Evolutionary conservation across 768 basidiomycete genomes (phyloP), one percentile per base, ranked within the genome.

Genomic region (Amanita subjunquillea): DNA sequence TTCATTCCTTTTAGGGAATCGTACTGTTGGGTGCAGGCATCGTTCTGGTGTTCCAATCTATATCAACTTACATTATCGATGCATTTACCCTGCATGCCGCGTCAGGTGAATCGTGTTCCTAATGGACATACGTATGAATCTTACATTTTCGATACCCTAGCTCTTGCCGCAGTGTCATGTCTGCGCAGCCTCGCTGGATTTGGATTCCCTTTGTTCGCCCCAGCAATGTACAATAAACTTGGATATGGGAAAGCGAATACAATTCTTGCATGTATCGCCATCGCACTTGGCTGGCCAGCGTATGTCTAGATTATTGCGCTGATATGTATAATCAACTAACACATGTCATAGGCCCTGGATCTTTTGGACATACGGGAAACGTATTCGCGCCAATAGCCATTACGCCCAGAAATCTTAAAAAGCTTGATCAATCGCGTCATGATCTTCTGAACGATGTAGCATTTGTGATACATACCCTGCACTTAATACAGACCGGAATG

Each of bases 171-270:
- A 0, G 78, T 79, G 17, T 67, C 81, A 0, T 83, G 65, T 61
- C 62, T 87, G 12, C 79, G 87, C 23, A 79, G 82, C 0, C 51
- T 87, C 0, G 77, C 79, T 1, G 87, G 87, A 0, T 89, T 87
- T 50, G 80, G 75, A 1, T 88, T 91, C 61, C 88, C 87, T 2
- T 66, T 90, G n/a, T 90, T 90, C 57, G 84, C 81, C 3, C 80
- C 83, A 17, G 69, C 75, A 36, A 84, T 89, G 79, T 88, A 77
- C 64, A 63, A 69, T 1, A 67, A 69, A 12, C 68, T 89, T 0
- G 87, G 85, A 3, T 84, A 82, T 52, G 87, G 86, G 0, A 83
- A 80, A 55, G 84, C 83, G 6, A 66, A 80, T 56, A 83, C 85
- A 0, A 70, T 89, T 3, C 70, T 90, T 5, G 85, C 85, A 0